Base-by-base conservation (phyloP, 208 protist species). In the Wallacemonas sp. region DNA sequence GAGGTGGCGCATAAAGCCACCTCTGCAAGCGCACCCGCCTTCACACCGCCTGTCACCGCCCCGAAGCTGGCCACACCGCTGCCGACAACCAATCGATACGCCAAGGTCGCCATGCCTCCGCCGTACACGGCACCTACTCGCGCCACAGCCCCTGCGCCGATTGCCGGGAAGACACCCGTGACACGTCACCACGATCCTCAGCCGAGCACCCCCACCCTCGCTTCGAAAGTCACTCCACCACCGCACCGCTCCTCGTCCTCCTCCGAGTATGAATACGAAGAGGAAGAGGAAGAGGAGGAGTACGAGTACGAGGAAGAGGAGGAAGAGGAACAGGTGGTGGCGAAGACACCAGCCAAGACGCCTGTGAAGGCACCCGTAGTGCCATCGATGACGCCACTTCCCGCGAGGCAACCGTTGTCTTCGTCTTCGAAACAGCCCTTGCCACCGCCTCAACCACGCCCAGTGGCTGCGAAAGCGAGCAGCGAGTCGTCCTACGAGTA, bases 281-380 rank as follows among this genome's bases (percentile, higher is more conserved):
- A 74, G n/a, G n/a, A n/a, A 38, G 62, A 75, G 53, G 67, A 69
- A n/a, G 41, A 46, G 26, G 33, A 58, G 3, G 61, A 66, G 33
- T 59, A 82, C 30, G 53, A 58, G 54, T 55, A 81, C 24, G 79
- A 85, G 52, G 74, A 81, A 32, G 66, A 78, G 34, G 69, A 75
- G 32, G 71, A 83, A 21, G 54, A 83, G 58, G 68, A 66, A 15
- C 70, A 78, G 50, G 65, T 75, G 27, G 68, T 69, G 44, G 54
- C 15, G 15, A 46, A 21, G 22, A 6, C 42, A 48, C 42, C 42
- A 19, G 5, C 5, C 9, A 48, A 12, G 17, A 22, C 17, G 5
- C 42, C 17, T 6, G 4, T 19, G 19, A 12, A 12, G 22, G 19
- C 17, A 21, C 17, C 17, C 17, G 42, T 19, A n/a, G n/a, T n/a